These are phyloP conservation scores for Amanita pallidorosea DNA, from an alignment of 768 basidiomycete genomes.

Conservation along the genomic window DNA sequence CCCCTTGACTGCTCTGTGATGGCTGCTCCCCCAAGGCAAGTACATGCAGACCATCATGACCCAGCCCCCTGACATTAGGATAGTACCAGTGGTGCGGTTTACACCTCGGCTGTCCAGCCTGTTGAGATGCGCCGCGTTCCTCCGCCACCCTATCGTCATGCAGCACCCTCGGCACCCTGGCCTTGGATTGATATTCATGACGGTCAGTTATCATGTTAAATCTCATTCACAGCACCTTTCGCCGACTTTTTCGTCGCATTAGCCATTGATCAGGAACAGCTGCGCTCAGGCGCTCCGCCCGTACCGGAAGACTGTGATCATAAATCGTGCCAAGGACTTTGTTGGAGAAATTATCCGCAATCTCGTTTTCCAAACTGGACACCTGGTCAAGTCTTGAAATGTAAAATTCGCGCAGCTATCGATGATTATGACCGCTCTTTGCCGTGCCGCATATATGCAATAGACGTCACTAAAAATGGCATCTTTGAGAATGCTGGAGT, in stretches of 20 bases:
- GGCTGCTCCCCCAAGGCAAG: background rate
- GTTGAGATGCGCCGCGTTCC: conserved; percentile 10
- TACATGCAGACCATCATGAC: background rate
- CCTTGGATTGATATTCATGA: conserved; percentile 34
- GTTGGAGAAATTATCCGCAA: conserved; percentile 32
- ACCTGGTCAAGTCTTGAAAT: conserved; percentile 27
- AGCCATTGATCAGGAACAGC: conserved; percentile 22
- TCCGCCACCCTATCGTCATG: conserved; percentile 33
- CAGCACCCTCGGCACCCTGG: conserved; percentile 36
- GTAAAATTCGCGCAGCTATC: conserved; percentile 28
- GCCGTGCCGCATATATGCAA: conserved; percentile 23
- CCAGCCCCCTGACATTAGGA: background rate
- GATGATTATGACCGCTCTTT: conserved; percentile 16
- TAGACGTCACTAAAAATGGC: conserved; percentile 29
- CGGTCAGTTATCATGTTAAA: conserved; percentile 14
- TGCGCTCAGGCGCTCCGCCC: conserved; percentile 22
- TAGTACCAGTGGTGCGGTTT: background rate
- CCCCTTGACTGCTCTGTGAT: background rate
- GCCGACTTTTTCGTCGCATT: background rate
- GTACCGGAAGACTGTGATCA: conserved; percentile 28
- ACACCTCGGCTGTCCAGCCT: background rate
- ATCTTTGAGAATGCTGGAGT: conserved; percentile 20
- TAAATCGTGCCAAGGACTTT: conserved; percentile 19
- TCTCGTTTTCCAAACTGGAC: conserved; percentile 52
- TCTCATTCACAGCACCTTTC: background rate